Conservation (phyloP, 2,329 filamentous ascomycete species). For the Akanthomyces muscarius region DNA sequence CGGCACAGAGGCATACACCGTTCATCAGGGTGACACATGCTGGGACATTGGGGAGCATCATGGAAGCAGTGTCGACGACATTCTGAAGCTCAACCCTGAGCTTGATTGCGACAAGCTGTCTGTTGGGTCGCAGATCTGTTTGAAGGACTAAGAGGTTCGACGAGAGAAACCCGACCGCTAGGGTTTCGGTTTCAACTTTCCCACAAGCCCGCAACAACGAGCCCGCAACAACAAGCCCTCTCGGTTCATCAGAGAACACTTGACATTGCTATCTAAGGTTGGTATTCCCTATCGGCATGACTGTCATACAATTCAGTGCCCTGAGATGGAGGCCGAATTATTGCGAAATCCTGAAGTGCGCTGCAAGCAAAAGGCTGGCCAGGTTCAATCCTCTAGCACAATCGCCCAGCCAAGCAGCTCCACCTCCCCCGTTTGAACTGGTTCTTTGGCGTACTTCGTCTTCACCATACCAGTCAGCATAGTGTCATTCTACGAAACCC, state of each 20-base stretch:
- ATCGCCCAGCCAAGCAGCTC: too few species aligned
- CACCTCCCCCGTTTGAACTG: too few species aligned
- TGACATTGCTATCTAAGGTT: background rate
- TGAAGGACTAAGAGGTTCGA: conserved; percentile 30
- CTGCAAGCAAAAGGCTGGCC: too few species aligned
- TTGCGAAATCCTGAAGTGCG: too few species aligned
- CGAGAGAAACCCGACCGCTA: background rate
- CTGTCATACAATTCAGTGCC: background rate
- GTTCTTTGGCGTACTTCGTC: too few species aligned
- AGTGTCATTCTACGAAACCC: too few species aligned
- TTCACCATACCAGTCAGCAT: too few species aligned
- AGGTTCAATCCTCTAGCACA: too few species aligned
- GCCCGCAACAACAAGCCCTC: background rate
- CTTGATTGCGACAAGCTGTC: conserved; percentile 45
- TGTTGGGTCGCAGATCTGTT: conserved; percentile 42
- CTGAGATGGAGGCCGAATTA: too few species aligned
- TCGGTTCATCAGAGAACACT: background rate
- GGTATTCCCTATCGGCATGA: background rate
- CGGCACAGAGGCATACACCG: conserved; percentile 33
- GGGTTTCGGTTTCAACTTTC: background rate
- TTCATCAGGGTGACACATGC: conserved; percentile 48
- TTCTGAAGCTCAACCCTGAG: conserved; percentile 42
- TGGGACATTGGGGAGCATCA: conserved; percentile 46
- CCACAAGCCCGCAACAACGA: background rate
- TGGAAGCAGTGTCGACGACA: conserved; percentile 41